phyloP scores from a whole-genome alignment of 768 basidiomycete species.

The Boletus subparvulus region DNA sequence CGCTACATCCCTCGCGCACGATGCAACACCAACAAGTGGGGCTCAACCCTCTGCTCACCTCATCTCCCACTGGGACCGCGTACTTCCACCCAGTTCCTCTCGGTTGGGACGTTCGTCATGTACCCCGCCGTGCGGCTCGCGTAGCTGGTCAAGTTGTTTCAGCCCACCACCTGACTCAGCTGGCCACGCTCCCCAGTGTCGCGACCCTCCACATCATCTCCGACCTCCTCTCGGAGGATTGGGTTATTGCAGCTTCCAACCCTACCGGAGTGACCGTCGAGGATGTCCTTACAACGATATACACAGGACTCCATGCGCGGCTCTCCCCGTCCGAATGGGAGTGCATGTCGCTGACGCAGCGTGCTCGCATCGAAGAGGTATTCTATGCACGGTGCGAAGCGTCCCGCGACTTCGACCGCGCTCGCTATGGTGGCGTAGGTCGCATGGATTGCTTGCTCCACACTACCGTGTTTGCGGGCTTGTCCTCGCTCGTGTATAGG shows the following conservation, averaged over 20 bases:
- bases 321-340: conserved; percentile 47
- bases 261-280: conserved; percentile 48
- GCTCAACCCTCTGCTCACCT: conserved; percentile 20
- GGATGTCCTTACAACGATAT: conserved; percentile 52
- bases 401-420: conserved; percentile 35
- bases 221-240: conserved; percentile 44
- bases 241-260: conserved; percentile 44
- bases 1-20: conserved; percentile 3
- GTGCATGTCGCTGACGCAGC: conserved; percentile 40
- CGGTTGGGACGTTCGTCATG: conserved; percentile 51
- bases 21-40: conserved; percentile 16
- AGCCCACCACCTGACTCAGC: conserved; percentile 35
- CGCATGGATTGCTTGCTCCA: conserved; percentile 50
- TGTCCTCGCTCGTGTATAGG: conserved; percentile 40
- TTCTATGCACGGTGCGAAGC: conserved; percentile 48
- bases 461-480: conserved; percentile 52
- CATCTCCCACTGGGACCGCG: conserved; percentile 10
- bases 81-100: conserved; percentile 25
- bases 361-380: conserved; percentile 38
- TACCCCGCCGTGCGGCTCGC: conserved; percentile 33
- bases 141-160: conserved; percentile 8
- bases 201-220: conserved; percentile 42
- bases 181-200: conserved; percentile 45
- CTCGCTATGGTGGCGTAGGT: conserved; percentile 42
- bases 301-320: conserved; percentile 37